Base-by-base conservation (phyloP, 441 rosid genomes). In the Mallotus repandus region DNA sequence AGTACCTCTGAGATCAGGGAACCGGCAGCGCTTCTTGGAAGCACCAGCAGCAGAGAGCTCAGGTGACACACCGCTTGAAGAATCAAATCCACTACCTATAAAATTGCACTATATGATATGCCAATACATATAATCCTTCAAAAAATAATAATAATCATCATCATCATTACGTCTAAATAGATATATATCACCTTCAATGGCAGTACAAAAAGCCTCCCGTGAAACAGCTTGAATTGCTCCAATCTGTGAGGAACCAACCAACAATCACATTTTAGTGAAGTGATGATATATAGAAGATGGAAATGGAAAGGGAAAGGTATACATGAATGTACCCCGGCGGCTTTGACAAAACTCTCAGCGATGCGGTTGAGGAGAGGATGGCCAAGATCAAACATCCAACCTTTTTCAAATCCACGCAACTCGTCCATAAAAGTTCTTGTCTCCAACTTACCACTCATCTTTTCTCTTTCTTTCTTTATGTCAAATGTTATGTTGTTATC, bases 331-430 rank as follows among this genome's bases (percentile, higher is more conserved):
- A 94, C 94, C 58, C 98, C 96, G 2, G 98, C 99, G 62, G 97
- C 97, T 82, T 86, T 93, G 63, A 93, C 84, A 78, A 96, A 91
- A 80, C 97, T 89, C 50, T 93, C 93, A 5, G 98, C 89, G 72
- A 91, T 71, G 69, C 94, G 91, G 80, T 93, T 93, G 55, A 93
- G 97, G 71, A 93, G 94, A 82, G 97, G 99, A 78, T 91, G 98
- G 52, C 98, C 97, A 38, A 96, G 85, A 78, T 93, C 99, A 73
- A 96, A 84, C 75, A 86, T 80, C 52, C 88, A 73, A 29, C 87
- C 86, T 69, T 89, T 89, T 62, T 90, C 89, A 43, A 90, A 89
- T 52, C 77, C 74, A 69, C 76, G 85, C 29, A 88, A 63, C 56
- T 90, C 97, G 46, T 84, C 87, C 22, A 87, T 72, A 63, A 86